Evolutionary conservation across 306 rosid genomes (phyloP).

Genomic region (Herpetospermum pedunculosum): DNA sequence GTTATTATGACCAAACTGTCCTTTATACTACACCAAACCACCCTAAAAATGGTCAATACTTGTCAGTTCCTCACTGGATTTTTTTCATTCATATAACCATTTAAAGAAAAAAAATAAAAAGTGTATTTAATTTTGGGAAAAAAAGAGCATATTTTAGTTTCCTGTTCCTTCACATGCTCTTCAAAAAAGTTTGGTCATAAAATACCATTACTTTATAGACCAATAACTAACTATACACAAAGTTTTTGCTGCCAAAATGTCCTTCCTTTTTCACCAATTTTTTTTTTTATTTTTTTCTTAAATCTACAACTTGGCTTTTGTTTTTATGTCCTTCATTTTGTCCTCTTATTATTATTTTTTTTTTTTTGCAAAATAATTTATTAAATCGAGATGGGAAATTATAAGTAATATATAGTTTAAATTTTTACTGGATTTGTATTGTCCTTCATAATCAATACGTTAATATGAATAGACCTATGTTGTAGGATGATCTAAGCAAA

Average conservation of each 20-base stretch:
- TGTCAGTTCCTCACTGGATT: not conserved
- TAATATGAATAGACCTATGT: not conserved
- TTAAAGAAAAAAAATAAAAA: not conserved
- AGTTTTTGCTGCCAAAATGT: not conserved
- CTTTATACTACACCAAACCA: not conserved
- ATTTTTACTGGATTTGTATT: not conserved
- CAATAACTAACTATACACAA: not conserved
- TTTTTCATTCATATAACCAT: not conserved
- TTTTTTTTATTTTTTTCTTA: not conserved
- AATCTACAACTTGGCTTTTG: not conserved
- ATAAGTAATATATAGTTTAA: not conserved
- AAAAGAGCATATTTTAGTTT: slow-evolving; percentile 7
- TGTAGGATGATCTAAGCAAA: not conserved
- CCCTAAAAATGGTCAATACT: not conserved
- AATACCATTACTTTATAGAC: not conserved
- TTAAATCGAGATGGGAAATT: not conserved
- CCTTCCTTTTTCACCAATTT: not conserved
- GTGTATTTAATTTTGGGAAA: slow-evolving; percentile 14
- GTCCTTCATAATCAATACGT: not conserved
- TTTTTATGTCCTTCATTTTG: not conserved
- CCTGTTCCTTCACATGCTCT: slow-evolving; percentile 48
- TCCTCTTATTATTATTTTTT: not conserved
- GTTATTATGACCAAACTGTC: not conserved
- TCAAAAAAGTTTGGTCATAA: not conserved
- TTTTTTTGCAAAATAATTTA: not conserved